Evolutionary conservation across 192 early-diverging fungal genomes (phyloP), one percentile per base, ranked within the genome.

Genomic region (Diversispora epigaea): DNA sequence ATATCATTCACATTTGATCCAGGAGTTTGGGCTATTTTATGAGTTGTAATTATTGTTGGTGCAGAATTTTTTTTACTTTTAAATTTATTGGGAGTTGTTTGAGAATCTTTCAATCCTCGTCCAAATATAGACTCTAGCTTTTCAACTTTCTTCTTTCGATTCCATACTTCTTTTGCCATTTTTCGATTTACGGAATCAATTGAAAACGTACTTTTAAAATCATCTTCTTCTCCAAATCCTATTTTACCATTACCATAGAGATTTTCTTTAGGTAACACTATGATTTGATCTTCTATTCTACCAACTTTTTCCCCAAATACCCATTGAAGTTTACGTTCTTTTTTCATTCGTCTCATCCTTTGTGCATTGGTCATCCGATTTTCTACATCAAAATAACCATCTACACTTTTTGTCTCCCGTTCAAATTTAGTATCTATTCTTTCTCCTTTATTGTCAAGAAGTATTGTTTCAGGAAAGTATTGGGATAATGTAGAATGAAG

Each of bases 381-480:
- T 64, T 74, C 73, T 32, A 0, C 9, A 55, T 74, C n/a, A 32
- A 74, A 74, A 54, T 77, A 65, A 25, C 70, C 77, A n/a, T 66
- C 8, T 22, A 73, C 14, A 50, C 4, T 14, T 50, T 44, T 4
- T 11, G 5, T 25, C 2, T 15, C 56, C 7, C 14, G 40, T 6
- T 45, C 15, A 47, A 62, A n/a, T 6, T 8, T n/a, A 62, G 4
- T 3, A 25, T 22, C 54, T 39, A 21, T 32, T 63, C 58, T 43
- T 44, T 67, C 45, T 73, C 71, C 56, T 57, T 17, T 45, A 44
- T 50, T 49, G 2, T 74, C 62, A 45, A 58, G 52, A 14, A 63
- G 61, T 32, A 71, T 57, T 3, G 71, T 66, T 22, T 71, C 60
- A 56, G 77, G 77, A 21, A 77, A 77, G 45, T 77, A 77, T 73